phyloP scores from a whole-genome alignment of 169 alveolate genomes.

The Theileria sp. region DNA sequence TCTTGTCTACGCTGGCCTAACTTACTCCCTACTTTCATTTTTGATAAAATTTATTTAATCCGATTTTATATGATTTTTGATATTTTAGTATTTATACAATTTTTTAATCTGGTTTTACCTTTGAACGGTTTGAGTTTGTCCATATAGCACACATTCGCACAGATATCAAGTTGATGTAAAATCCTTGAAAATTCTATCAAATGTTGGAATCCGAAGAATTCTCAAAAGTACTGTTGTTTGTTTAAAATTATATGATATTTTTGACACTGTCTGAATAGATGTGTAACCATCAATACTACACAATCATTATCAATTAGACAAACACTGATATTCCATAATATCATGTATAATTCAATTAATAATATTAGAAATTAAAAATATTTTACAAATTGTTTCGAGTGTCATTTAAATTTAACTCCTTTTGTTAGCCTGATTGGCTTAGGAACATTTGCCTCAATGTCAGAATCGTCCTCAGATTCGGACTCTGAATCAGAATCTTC shows the following conservation, averaged over 20 bases:
- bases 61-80: background rate
- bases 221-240: background rate
- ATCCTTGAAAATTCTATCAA: background rate
- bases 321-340: background rate
- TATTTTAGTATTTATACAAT: background rate
- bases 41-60: background rate
- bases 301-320: background rate
- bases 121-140: background rate
- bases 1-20: background rate
- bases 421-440: constrained; percentile 54
- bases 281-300: background rate
- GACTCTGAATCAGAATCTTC: constrained; percentile 37
- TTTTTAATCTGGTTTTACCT: background rate
- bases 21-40: constrained; percentile 3
- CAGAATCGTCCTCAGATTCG: constrained; percentile 57
- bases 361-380: constrained; percentile 4
- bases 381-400: background rate
- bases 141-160: constrained; percentile 22
- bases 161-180: background rate
- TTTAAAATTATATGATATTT: background rate
- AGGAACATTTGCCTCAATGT: constrained; percentile 67
- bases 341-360: background rate
- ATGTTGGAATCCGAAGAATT: background rate
- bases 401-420: constrained; percentile 25
- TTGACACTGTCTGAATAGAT: background rate